A percentile compares a stretch with the other conserved stretches of the same genome.
phyloP scores from a whole-genome alignment of 2,329 filamentous ascomycete species.

The Aschersonia sp. region DNA sequence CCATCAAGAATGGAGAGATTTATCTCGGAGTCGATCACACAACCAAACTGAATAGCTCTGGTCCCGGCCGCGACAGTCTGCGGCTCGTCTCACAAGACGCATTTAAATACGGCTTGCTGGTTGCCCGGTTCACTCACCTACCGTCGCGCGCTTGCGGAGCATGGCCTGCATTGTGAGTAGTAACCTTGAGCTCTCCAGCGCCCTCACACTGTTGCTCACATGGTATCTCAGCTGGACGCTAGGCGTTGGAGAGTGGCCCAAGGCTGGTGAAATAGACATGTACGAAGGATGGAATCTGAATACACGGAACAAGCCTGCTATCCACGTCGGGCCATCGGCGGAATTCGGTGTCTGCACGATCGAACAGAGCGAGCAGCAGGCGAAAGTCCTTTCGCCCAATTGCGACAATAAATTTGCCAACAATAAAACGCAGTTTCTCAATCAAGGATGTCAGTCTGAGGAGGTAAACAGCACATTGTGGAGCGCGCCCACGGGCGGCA shows the following conservation, averaged over 20 bases:
- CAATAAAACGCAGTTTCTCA: neutral
- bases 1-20: slow-evolving; percentile 14
- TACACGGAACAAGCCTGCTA: slow-evolving; percentile 34
- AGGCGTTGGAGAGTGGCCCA: slow-evolving; percentile 36
- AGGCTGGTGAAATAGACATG: slow-evolving; percentile 47
- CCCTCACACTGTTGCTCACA: neutral
- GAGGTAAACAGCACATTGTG: slow-evolving; percentile 1
- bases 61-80: slow-evolving; percentile 35
- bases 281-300: slow-evolving; percentile 48
- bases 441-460: slow-evolving; percentile 1
- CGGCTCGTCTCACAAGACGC: slow-evolving; percentile 46
- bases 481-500: slow-evolving; percentile 1
- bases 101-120: slow-evolving; percentile 51
- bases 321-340: slow-evolving; percentile 21
- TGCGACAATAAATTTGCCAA: slow-evolving; percentile 1
- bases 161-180: slow-evolving; percentile 49
- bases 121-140: slow-evolving; percentile 34
- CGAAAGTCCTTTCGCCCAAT: neutral
- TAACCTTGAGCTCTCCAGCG: neutral
- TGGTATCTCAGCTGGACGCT: slow-evolving; percentile 23
- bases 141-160: slow-evolving; percentile 49
- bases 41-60: slow-evolving; percentile 3
- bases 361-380: neutral
- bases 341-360: neutral
- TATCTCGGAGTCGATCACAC: slow-evolving; percentile 20